These are phyloP conservation scores for Styphnolobium japonicum DNA, from an alignment of 306 rosid genomes.

Conservation along the genomic window DNA sequence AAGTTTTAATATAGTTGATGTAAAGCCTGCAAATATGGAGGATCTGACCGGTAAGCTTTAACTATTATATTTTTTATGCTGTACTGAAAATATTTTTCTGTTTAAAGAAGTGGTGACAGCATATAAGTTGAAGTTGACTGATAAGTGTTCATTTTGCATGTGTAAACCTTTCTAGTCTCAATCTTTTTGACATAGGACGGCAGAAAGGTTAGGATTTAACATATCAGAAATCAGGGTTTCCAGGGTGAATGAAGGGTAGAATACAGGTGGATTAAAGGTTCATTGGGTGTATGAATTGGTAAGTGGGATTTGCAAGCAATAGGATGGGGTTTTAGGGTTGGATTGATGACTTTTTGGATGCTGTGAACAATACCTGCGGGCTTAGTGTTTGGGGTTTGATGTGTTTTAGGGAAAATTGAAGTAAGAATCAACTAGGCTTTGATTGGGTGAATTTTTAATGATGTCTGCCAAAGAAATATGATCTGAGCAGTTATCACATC, in stretches of 20 bases:
- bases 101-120: neutral
- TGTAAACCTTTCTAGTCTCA: neutral
- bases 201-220: constrained; percentile 4
- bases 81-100: neutral
- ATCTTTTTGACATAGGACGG: neutral
- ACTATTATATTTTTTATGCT: neutral
- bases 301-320: constrained; percentile 7
- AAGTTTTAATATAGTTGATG: constrained; percentile 97
- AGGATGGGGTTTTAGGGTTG: neutral
- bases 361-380: neutral
- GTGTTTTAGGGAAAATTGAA: neutral
- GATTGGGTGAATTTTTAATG: neutral
- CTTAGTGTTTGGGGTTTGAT: neutral
- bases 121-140: neutral
- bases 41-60: constrained; percentile 87
- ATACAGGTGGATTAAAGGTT: neutral
- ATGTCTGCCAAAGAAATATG: neutral
- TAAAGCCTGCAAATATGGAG: constrained; percentile 99
- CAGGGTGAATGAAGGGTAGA: neutral
- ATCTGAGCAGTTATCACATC: neutral
- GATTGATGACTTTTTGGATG: neutral
- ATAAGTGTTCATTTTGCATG: constrained; percentile 3
- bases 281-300: neutral
- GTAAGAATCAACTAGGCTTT: neutral
- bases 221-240: constrained; percentile 6